Base-by-base conservation (phyloP, 371 early-diverging fungal species). In the Globomyces sp. region DNA sequence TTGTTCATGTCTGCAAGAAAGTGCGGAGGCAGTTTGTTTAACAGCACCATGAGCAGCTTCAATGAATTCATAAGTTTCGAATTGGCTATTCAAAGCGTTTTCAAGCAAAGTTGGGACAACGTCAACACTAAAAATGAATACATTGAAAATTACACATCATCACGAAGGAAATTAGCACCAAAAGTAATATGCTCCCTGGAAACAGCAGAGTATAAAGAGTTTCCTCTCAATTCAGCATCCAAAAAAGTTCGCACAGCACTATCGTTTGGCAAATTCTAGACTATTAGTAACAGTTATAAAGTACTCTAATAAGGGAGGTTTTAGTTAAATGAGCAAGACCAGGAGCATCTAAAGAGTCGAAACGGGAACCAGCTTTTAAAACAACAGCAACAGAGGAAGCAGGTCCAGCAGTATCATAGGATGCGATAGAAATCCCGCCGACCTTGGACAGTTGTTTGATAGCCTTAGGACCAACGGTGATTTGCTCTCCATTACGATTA, bases 181-280 rank as follows among this genome's bases (percentile, higher is more conserved):
- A 91, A 86, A 66, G 89, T 80, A 69, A 94, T 81, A 77, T 87
- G 80, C 78, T 98, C 96, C 62, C 95, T 90, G 62, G 86, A 85
- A 58, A 90, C 81, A 75, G 85, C 78, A 57, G 95, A 83, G 55
- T 87, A 86, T 71, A 96, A 83, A 61, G 87, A 83, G 73, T 90
- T 92, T 70, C 98, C 98, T 67, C 92, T 87, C 67, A 95, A 85
- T 85, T 95, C 95, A 67, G 95, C 86, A 78, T 96, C 94, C 71
- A 95, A 93, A 71, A 90, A 80, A 55, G 88, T 86, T 68, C 94
- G 92, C 83, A 92, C 89, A 68, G 91, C 86, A 71, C 90, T 92
- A 78, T 93, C 93, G 63, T 82, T 85, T 65, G 85, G 75, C 69
- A 89, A 89, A 82, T 69, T 72, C 81, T 79, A 49, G 1, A 2